These are phyloP conservation scores for Coniella lustricola DNA, from an alignment of 2,329 filamentous ascomycete genomes.

Conservation along the genomic window DNA sequence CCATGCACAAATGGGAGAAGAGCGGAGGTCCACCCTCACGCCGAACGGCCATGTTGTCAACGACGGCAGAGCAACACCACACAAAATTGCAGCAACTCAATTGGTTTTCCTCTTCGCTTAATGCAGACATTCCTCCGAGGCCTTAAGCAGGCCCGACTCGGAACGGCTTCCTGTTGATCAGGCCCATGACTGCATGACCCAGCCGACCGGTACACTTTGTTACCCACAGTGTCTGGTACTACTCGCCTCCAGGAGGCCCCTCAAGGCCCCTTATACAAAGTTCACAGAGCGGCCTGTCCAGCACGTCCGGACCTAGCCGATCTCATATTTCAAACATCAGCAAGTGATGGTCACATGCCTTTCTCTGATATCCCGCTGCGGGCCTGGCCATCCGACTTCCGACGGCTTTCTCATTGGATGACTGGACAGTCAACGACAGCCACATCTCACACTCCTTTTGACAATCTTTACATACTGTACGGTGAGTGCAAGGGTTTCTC, in stretches of 20 bases:
- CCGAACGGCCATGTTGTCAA: not conserved
- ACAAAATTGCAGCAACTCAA: not conserved
- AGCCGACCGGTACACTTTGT: slow-evolving; percentile 7
- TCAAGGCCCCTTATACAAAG: too few species aligned
- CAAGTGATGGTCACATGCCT: slow-evolving; percentile 5
- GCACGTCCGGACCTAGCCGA: not conserved
- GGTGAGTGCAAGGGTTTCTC: not conserved
- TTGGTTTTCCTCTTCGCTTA: slow-evolving; percentile 9
- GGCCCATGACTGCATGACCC: not conserved
- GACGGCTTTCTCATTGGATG: not conserved
- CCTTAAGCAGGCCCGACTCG: slow-evolving; percentile 7
- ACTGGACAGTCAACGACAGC: not conserved
- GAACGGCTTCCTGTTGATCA: slow-evolving; percentile 11
- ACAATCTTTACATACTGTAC: not conserved
- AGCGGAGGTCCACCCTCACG: not conserved
- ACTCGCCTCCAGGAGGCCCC: not conserved
- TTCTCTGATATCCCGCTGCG: not conserved
- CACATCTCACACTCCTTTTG: not conserved
- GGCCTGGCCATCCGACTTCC: not conserved
- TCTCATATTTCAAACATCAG: not conserved
- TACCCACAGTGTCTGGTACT: slow-evolving; percentile 1
- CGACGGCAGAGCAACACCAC: not conserved
- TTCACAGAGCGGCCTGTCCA: not conserved
- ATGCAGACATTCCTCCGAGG: not conserved
- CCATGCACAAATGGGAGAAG: slow-evolving; percentile 2